Evolutionary conservation across 2,329 filamentous ascomycete genomes (phyloP), one percentile per base, ranked within the genome.

Genomic region (Monosporascus sp.): DNA sequence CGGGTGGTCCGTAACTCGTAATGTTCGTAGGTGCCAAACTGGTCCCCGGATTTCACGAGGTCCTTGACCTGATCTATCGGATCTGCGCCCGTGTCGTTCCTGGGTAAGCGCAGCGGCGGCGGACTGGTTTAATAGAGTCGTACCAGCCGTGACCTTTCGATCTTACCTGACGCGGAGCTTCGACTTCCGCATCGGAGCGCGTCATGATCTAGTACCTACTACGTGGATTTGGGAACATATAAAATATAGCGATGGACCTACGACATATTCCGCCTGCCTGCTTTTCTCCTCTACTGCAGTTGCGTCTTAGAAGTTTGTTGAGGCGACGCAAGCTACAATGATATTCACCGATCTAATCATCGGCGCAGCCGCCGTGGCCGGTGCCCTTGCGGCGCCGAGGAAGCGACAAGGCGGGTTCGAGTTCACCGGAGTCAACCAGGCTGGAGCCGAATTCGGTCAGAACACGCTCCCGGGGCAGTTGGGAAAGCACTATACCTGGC

Each of bases 371-470:
- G 59, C 67, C 44, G 52, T 67, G 24, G 61, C 63, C 49, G 61
- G 66, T 53, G 66, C 62, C n/a, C 46, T 68, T 24, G 69, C 70
- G 8, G 65, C 61, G 18, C 64, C 67, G 1, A 57, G 56, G 54
- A 72, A 72, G 61, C 66, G 70, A 24, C 67, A 65, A 17, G 63
- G 61, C 59, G 67, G 65, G 53, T 70, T 72, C 54, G 57, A 68
- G 55, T 72, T 70, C 51, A 63, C 66, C 22, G 70, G 70, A 25
- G 63, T 69, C 57, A 72, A 67, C 43, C 63, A 67, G 57, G 63
- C 80, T 20, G 83, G 82, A 14, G 82, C 82, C 43, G 85, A 88
- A 59, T 87, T 87, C 55, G 83, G 83, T 41, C 73, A 79, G 54
- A 70, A 63, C 24, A 76, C 72, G 50, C 70, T 85, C 35, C 83